phyloP scores from a whole-genome alignment of 2,329 filamentous ascomycete genomes.

The Exophiala phaeomuriformis region DNA sequence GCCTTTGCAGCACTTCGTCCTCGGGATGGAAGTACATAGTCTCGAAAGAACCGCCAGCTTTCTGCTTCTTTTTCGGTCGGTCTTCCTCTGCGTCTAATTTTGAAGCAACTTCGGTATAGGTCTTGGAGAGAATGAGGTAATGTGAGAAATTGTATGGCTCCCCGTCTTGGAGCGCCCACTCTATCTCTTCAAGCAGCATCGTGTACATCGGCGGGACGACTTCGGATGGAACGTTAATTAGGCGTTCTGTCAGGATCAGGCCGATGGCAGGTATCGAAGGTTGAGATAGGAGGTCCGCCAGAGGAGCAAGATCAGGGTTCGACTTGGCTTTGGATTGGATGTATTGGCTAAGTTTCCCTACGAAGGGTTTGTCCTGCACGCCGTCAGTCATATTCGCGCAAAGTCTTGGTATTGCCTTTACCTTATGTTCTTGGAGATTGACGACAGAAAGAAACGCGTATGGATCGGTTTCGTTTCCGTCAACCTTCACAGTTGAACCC shows the following conservation, averaged over 20 bases:
- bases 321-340: conserved; percentile 50
- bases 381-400: background rate
- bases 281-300: conserved; percentile 53
- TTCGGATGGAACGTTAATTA: conserved; percentile 96
- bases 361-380: conserved; percentile 57
- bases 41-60: conserved; percentile 47
- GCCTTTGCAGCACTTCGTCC: conserved; percentile 77
- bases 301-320: conserved; percentile 49
- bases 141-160: conserved; percentile 91
- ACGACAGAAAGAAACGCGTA: conserved; percentile 88
- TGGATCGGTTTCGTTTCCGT: conserved; percentile 84
- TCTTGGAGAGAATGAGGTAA: conserved; percentile 85
- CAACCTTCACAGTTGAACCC: conserved; percentile 94
- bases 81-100: conserved; percentile 62
- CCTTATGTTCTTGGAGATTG: conserved; percentile 68
- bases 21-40: conserved; percentile 92
- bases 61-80: conserved; percentile 61
- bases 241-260: conserved; percentile 79
- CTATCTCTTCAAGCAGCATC: conserved; percentile 87
- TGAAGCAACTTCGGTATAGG: conserved; percentile 82
- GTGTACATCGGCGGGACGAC: conserved; percentile 88
- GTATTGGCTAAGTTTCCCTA: conserved; percentile 66
- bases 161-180: conserved; percentile 78
- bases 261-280: conserved; percentile 59
- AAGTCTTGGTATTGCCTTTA: conserved; percentile 27